Evolutionary conservation across 805 yeast genomes (phyloP), one percentile per base, ranked within the genome.

Genomic region (Allodekkera sacchari): DNA sequence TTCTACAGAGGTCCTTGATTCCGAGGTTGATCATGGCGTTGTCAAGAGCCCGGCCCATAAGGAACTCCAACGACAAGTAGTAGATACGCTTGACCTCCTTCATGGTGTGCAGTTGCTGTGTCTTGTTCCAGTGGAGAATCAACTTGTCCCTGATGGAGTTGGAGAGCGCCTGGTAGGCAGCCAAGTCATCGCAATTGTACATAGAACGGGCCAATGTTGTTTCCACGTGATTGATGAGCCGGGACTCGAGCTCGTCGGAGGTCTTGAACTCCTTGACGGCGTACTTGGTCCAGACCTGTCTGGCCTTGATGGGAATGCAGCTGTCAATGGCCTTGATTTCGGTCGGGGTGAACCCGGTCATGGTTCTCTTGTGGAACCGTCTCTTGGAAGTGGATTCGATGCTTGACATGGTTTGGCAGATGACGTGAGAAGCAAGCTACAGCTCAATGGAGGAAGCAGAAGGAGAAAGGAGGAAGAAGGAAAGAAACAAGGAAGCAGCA

Each of bases 21-120:
- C 77, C 72, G 47, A 81, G 68, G 56, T 88, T 87, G 57, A 87
- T 81, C 61, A 88, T 62, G 20, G 96, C 95, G 54, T 88, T 88
- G 58, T 88, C 96, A 68, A 87, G 67, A 28, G 96, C 95, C 49
- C 95, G 73, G 27, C 96, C 96, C 95, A 87, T 84, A 41, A 87
- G 63, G 53, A 84, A 87, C 60, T 87, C 96, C 44, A 87, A 65
- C 3, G 94, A 83, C 38, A 87, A 57, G 53, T 87, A 87, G 59
- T 87, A 87, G 25, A 87, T 79, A 41, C 96, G 67, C 61, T 87
- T 87, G 30, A 81, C 83, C 50, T 83, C 94, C 47, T 73, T 77
- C 28, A 79, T 57, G 11, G 96, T 85, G 57, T 83, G 92, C 49
- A 74, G 68, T 59, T 87, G 96, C 60, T 87, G 96, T 24, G 96